phyloP scores from a whole-genome alignment of 1,284 basidiomycete genomes.

The Phylloporus sp. region DNA sequence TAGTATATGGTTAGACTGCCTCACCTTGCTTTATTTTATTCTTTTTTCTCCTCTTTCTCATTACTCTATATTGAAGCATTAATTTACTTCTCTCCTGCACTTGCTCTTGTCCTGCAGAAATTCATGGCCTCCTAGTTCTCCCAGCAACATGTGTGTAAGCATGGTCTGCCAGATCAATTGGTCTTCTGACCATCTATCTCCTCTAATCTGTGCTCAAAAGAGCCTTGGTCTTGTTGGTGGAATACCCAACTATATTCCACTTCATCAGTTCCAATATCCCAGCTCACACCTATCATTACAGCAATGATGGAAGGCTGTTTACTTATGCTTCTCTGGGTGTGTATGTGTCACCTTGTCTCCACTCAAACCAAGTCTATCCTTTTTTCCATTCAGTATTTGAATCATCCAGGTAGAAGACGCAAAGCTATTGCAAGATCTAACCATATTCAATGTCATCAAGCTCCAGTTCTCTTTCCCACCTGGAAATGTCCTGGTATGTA shows the following conservation, averaged over 20 bases:
- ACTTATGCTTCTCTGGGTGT: slow-evolving; percentile 80
- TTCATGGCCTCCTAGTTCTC: slow-evolving; percentile 68
- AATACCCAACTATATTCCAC: slow-evolving; percentile 73
- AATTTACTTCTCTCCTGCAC: slow-evolving; percentile 67
- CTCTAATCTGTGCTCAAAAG: slow-evolving; percentile 91
- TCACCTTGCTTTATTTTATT: slow-evolving; percentile 1
- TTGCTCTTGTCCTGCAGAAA: slow-evolving; percentile 38
- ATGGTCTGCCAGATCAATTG: slow-evolving; percentile 6
- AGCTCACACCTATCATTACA: slow-evolving; percentile 84
- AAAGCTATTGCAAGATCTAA: slow-evolving; percentile 70
- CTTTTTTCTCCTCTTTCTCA: background rate
- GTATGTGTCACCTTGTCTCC: slow-evolving; percentile 50
- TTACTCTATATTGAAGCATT: slow-evolving; percentile 61
- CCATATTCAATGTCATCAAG: slow-evolving; percentile 77
- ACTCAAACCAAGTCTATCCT: slow-evolving; percentile 1
- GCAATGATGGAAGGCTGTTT: slow-evolving; percentile 85
- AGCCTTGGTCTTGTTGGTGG: slow-evolving; percentile 85
- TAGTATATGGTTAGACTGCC: slow-evolving; percentile 2
- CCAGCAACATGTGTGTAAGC: slow-evolving; percentile 82
- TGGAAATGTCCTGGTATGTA: slow-evolving; percentile 85
- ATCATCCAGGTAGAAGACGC: slow-evolving; percentile 80
- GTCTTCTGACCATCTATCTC: slow-evolving; percentile 8
- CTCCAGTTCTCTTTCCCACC: slow-evolving; percentile 91
- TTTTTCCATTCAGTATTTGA: slow-evolving; percentile 55
- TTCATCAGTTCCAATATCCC: slow-evolving; percentile 72